Evolutionary conservation across 257 asterid species (phyloP).

Genomic region (Ophiorrhiza pumila): DNA sequence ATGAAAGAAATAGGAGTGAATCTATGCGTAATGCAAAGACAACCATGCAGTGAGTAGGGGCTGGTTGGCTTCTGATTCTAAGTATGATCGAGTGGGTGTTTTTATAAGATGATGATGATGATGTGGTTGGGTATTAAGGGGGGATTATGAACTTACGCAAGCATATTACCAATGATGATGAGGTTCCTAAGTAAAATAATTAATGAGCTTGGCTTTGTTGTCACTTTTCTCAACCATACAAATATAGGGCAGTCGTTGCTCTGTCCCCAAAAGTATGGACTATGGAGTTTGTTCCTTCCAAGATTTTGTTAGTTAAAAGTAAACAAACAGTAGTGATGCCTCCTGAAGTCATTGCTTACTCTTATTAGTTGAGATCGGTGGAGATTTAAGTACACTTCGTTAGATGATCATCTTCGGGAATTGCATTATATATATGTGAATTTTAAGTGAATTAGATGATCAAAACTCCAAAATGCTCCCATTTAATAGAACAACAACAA

Average conservation of each 20-base stretch:
- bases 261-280: slow-evolving; percentile 14
- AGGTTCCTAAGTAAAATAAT: background rate
- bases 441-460: background rate
- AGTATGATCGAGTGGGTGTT: slow-evolving; percentile 21
- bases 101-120: slow-evolving; percentile 26
- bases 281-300: background rate
- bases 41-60: slow-evolving; percentile 40
- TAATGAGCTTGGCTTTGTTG: slow-evolving; percentile 27
- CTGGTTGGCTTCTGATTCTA: slow-evolving; percentile 41
- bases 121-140: slow-evolving; percentile 31
- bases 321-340: background rate
- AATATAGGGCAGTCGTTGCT: slow-evolving; percentile 25
- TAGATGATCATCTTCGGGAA: background rate
- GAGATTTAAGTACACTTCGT: no score
- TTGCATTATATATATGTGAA: no score
- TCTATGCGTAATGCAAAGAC: slow-evolving; percentile 39
- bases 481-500: no score
- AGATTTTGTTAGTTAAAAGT: background rate
- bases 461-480: no score
- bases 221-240: slow-evolving; percentile 30
- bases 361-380: background rate
- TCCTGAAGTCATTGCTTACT: background rate
- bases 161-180: background rate
- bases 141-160: slow-evolving; percentile 6
- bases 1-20: slow-evolving; percentile 18